Evolutionary conservation across 257 asterid species (phyloP).

Genomic region (Gardenia jasminoides): DNA sequence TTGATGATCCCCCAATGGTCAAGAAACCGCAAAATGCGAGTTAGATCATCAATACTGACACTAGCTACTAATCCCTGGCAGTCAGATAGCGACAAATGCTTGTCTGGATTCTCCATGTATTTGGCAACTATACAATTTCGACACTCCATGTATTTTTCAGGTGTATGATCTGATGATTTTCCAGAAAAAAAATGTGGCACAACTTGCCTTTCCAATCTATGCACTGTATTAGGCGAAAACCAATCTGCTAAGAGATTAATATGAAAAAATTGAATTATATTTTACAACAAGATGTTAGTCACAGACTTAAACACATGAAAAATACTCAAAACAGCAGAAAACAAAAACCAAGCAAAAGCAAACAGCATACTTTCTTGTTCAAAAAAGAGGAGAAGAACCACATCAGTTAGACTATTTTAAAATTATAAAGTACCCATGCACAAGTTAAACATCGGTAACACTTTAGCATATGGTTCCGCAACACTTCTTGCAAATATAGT

Average conservation of each 20-base stretch:
- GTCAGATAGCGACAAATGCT: constrained; percentile 60
- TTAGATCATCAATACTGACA: constrained; percentile 62
- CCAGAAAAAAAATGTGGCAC: constrained; percentile 99
- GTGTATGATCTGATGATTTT: constrained; percentile 76
- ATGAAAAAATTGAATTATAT: constrained; percentile 4
- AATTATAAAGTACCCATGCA: not conserved
- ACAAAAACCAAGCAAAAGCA: not conserved
- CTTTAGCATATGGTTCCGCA: not conserved
- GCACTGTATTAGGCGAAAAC: constrained; percentile 93
- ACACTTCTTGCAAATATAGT: not conserved
- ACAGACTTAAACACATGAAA: not conserved
- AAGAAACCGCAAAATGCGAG: constrained; percentile 82
- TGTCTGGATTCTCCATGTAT: constrained; percentile 87
- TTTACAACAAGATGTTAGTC: constrained; percentile 1
- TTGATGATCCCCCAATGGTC: constrained; percentile 98
- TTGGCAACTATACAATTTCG: constrained; percentile 84
- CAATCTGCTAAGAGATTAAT: constrained; percentile 61
- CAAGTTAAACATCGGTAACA: not conserved
- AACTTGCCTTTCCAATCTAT: constrained; percentile 99
- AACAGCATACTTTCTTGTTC: not conserved
- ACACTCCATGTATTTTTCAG: constrained; percentile 91
- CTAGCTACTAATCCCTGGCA: constrained; percentile 68
- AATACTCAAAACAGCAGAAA: not conserved
- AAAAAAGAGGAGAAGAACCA: not conserved
- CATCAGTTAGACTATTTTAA: not conserved